Evolutionary conservation across 73 alveolate species (phyloP), one percentile per base, ranked within the genome.

Genomic region (Tetrahymena elliotti): DNA sequence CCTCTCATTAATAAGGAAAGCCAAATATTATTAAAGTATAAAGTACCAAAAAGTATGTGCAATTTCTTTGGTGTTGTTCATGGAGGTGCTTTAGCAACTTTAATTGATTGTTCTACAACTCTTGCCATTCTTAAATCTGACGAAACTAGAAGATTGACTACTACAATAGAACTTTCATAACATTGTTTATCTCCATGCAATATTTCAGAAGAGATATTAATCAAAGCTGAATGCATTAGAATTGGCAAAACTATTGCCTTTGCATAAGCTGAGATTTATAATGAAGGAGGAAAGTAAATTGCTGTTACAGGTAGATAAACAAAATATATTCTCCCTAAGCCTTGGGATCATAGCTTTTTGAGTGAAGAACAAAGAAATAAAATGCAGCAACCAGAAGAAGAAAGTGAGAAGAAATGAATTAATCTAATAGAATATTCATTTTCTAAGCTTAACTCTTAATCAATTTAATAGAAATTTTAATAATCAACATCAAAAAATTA

Each of bases 71-170:
- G 96, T 22, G 93, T 94, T 41, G 96, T 88, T 53, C 97, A 96
- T 84, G 97, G 97, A 3, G 97, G 97, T 22, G 97, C 97, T 7
- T 53, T 96, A 38, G 97, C 97, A 8, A 96, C 97, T 9, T 37
- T 94, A 33, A 22, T 96, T 15, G 97, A 96, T 68, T 93, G 95
- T 35, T 83, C 96, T 7, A 96, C 97, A 27, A 96, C 97, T 20
- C 82, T 93, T 33, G 96, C 97, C 5, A 96, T 96, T 35, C 47
- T 93, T 11, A 83, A 93, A 94, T 97, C 96, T n/a, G 96, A 94
- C 35, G 93, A 53, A 94, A 94, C 88, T 18, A 68, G 88, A 31
- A 68, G 88, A 68, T 16, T 68, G n/a, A 68, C 88, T 68, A 68
- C 88, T 18, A 68, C 88, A 6, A 68, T 68, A 6, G 88, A 68